A percentile compares a stretch with the other conserved stretches of the same genome.
phyloP scores from a whole-genome alignment of 2,329 filamentous ascomycete species.

The Xylaria sp. region DNA sequence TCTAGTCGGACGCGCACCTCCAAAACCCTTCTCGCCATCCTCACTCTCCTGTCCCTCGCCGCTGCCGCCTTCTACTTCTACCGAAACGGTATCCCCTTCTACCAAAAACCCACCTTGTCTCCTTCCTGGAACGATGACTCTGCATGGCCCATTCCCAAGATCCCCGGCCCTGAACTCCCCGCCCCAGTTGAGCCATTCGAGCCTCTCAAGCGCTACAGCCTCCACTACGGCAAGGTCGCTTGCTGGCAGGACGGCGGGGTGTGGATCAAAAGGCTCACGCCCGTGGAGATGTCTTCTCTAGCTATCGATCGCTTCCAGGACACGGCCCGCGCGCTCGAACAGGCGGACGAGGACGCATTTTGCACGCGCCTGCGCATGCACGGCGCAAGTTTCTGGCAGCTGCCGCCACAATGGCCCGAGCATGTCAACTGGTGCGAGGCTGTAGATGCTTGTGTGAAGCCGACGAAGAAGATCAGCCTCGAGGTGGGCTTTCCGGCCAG shows the following conservation, averaged over 20 bases:
- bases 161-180: slow-evolving; percentile 7
- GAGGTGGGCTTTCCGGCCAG: slow-evolving; percentile 27
- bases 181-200: slow-evolving; percentile 20
- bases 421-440: slow-evolving; percentile 22
- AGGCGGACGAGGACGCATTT: slow-evolving; percentile 29
- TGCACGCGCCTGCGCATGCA: slow-evolving; percentile 29
- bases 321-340: slow-evolving; percentile 26
- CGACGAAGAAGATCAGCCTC: slow-evolving; percentile 26
- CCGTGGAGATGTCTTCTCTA: slow-evolving; percentile 27
- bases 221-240: slow-evolving; percentile 28
- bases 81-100: slow-evolving; percentile 16
- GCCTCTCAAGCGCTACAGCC: slow-evolving; percentile 30
- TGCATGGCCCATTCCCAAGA: slow-evolving; percentile 14
- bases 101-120: slow-evolving; percentile 23
- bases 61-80: slow-evolving; percentile 24
- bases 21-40: slow-evolving; percentile 26
- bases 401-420: slow-evolving; percentile 27
- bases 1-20: slow-evolving; percentile 23
- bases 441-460: slow-evolving; percentile 24
- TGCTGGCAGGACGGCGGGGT: slow-evolving; percentile 29
- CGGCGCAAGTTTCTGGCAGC: slow-evolving; percentile 28
- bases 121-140: slow-evolving; percentile 24
- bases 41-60: slow-evolving; percentile 25
- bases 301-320: slow-evolving; percentile 27
- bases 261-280: slow-evolving; percentile 28